phyloP scores from a whole-genome alignment of 805 yeast species.

The Monosporozyma solicola region DNA sequence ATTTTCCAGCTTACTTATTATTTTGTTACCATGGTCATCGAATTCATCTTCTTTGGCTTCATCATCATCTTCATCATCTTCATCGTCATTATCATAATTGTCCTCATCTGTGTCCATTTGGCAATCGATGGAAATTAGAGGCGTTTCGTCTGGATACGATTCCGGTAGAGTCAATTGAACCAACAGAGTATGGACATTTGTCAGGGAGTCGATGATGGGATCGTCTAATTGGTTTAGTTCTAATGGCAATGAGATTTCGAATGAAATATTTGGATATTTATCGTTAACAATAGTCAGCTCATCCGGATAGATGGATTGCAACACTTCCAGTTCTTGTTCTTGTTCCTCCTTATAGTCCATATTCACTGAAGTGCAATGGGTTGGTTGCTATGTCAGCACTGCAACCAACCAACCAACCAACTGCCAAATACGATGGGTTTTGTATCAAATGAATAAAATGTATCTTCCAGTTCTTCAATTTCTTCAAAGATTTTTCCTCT shows the following conservation, averaged over 20 bases:
- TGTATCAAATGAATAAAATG: no score
- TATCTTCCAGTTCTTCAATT: neutral
- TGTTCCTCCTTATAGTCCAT: constrained; percentile 85
- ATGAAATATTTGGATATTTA: constrained; percentile 37
- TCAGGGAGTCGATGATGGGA: constrained; percentile 29
- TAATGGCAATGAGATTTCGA: constrained; percentile 40
- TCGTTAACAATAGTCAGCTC: constrained; percentile 45
- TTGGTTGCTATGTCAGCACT: neutral
- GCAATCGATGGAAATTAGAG: constrained; percentile 40
- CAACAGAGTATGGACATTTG: constrained; percentile 44
- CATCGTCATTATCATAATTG: constrained; percentile 1
- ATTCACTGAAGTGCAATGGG: neutral
- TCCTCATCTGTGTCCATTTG: constrained; percentile 16
- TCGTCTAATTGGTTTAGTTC: constrained; percentile 40
- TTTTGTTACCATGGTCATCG: constrained; percentile 42
- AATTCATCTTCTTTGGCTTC: constrained; percentile 31
- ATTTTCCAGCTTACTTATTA: constrained; percentile 38
- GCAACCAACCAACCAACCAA: no score
- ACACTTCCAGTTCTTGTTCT: constrained; percentile 78
- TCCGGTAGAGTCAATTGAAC: constrained; percentile 67
- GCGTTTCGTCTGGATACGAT: constrained; percentile 73
- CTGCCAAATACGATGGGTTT: no score
- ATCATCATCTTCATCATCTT: constrained; percentile 22
- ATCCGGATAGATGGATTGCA: constrained; percentile 89
- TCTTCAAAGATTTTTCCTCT: neutral